Evolutionary conservation across 495 filamentous ascomycete genomes (phyloP).

Genomic region (Parathielavia appendiculata): DNA sequence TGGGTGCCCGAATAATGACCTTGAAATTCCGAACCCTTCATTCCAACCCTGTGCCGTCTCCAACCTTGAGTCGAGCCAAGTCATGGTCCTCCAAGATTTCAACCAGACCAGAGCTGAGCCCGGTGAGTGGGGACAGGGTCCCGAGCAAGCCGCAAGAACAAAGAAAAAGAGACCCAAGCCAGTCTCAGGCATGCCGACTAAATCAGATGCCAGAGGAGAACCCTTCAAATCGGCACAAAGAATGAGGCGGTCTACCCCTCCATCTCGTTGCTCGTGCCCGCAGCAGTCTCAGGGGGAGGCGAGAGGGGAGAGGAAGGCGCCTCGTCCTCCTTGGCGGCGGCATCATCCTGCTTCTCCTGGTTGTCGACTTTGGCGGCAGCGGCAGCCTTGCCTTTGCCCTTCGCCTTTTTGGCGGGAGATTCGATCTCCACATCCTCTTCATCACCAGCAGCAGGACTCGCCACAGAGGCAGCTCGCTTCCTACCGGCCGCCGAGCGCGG

Average conservation of each 20-base stretch:
- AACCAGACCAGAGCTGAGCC: no score
- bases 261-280: neutral
- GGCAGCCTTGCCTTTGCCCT: neutral
- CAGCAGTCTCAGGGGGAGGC: neutral
- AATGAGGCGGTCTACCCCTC: slow-evolving; percentile 5
- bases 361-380: neutral
- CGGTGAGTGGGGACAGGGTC: no score
- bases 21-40: no score
- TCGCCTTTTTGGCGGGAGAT: neutral
- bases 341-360: neutral
- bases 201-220: neutral
- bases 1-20: no score
- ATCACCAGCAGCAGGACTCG: neutral
- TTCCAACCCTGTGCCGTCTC: no score
- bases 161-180: neutral
- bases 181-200: neutral
- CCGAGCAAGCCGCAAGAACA: neutral
- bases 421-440: neutral
- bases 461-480: slow-evolving; percentile 1
- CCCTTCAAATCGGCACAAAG: neutral
- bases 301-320: neutral
- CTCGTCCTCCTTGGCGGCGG: neutral
- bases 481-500: neutral
- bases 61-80: no score
- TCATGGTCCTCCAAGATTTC: no score